These are phyloP conservation scores for Globisporangium ultimum DNA, from an alignment of 352 stramenopile genomes.

Conservation along the genomic window DNA sequence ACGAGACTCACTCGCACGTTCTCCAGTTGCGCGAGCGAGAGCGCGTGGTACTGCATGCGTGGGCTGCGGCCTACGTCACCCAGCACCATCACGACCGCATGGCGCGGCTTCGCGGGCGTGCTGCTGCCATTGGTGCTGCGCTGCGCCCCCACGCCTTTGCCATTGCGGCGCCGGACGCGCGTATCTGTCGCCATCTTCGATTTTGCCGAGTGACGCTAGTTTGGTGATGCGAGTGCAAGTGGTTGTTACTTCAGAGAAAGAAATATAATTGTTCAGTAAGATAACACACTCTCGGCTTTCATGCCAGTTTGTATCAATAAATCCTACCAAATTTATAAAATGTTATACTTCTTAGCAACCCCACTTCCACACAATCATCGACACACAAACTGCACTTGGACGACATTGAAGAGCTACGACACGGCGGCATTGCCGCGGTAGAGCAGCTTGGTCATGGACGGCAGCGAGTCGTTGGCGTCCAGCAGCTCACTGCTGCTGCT, in stretches of 20 bases:
- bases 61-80: conserved; percentile 96
- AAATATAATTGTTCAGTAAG: no score
- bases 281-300: no score
- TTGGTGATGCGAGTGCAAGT: not conserved
- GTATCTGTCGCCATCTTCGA: conserved; percentile 3
- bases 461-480: conserved; percentile 40
- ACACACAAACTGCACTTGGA: not conserved
- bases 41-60: conserved; percentile 99
- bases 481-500: not conserved
- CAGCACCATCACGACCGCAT: conserved; percentile 92
- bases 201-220: conserved; percentile 1
- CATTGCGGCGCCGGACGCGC: conserved; percentile 3
- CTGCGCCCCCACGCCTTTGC: not conserved
- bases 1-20: conserved; percentile 85
- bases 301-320: not conserved
- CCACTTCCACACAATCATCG: not conserved
- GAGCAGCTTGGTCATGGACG: conserved; percentile 62
- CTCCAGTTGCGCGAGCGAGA: conserved; percentile 89
- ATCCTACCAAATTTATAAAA: not conserved
- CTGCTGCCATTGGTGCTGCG: not conserved
- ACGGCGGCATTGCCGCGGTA: conserved; percentile 21
- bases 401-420: not conserved
- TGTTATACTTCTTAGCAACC: no score
- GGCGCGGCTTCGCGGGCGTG: conserved; percentile 18
- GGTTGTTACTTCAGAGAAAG: not conserved